Conservation (phyloP, 495 filamentous ascomycete species). For the Margaritispora aquatica region DNA sequence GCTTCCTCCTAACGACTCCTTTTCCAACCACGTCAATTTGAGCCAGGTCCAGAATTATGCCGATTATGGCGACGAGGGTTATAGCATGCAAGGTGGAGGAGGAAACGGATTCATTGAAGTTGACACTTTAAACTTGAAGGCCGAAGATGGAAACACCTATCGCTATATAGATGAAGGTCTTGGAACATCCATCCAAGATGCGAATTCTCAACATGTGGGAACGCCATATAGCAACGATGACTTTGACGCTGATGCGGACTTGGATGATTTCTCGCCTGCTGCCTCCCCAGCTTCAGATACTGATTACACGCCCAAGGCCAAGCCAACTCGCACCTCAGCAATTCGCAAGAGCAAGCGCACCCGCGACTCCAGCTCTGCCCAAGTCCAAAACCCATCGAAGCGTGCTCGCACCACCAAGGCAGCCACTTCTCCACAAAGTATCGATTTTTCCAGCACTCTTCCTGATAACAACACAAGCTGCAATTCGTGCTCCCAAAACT, state of each 20-base stretch:
- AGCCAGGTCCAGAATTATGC: slow-evolving; percentile 6
- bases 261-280: neutral
- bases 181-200: neutral
- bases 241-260: neutral
- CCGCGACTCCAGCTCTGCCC: neutral
- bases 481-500: neutral
- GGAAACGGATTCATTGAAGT: neutral
- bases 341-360: neutral
- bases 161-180: neutral
- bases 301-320: neutral
- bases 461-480: neutral
- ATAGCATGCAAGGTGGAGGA: neutral
- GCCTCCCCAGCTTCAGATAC: neutral
- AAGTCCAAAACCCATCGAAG: neutral
- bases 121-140: neutral
- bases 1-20: neutral
- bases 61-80: slow-evolving; percentile 5
- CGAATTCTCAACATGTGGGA: neutral
- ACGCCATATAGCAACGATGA: neutral
- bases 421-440: neutral
- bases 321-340: neutral
- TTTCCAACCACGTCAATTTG: neutral
- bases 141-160: neutral
- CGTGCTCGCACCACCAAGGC: neutral
- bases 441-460: neutral